Evolutionary conservation across 2,329 filamentous ascomycete species (phyloP).

Genomic region (Lojkania enalia): DNA sequence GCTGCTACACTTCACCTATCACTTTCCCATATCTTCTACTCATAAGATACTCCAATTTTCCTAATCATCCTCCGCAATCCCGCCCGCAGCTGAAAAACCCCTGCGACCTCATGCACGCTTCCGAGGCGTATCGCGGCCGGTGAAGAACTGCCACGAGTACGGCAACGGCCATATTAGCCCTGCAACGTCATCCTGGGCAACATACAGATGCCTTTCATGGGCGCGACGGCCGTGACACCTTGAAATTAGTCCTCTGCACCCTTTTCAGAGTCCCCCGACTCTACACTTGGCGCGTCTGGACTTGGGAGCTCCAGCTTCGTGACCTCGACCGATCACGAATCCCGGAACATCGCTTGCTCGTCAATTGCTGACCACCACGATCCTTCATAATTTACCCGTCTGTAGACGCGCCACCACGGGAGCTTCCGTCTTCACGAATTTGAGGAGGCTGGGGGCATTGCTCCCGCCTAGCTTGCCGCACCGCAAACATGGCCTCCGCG

Average conservation of each 20-base stretch:
- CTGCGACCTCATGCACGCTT: constrained; percentile 13
- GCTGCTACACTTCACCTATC: neutral
- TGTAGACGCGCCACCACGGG: neutral
- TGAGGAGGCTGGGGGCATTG: neutral
- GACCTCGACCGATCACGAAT: neutral
- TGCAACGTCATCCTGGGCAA: constrained; percentile 38
- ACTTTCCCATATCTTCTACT: neutral
- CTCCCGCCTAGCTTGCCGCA: no score
- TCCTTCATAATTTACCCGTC: constrained; percentile 2
- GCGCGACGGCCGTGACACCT: constrained; percentile 1
- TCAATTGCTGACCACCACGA: constrained; percentile 12
- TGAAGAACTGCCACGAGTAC: constrained; percentile 17
- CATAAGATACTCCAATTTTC: neutral
- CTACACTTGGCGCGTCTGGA: no score
- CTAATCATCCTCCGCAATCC: neutral
- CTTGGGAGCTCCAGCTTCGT: constrained; percentile 6
- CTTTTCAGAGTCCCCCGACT: neutral
- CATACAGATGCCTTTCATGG: constrained; percentile 22
- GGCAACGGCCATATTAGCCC: constrained; percentile 21
- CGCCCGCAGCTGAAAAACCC: neutral
- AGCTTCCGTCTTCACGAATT: neutral
- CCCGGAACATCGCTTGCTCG: constrained; percentile 8
- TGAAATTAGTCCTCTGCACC: neutral
- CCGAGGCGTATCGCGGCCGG: constrained; percentile 9
- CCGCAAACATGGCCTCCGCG: constrained; percentile 33